Base-by-base conservation (phyloP, 164 flowering plant species). In the Aristolochia contorta region DNA sequence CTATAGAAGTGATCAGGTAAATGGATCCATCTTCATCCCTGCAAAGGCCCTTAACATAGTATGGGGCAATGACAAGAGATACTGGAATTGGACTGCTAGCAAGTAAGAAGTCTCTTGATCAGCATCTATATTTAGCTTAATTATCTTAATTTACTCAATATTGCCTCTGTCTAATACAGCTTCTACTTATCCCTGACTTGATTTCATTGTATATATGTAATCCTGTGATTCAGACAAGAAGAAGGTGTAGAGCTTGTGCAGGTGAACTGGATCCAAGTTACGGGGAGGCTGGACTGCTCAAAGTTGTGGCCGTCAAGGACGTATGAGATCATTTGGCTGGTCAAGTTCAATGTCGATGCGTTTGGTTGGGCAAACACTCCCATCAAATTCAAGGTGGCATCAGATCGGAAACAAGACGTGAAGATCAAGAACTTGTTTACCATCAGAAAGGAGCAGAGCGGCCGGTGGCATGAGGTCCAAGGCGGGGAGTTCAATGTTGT, bases 311-410 rank as follows among this genome's bases (percentile, higher is more conserved):
- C 30, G 5, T 5, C 30, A n/a, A 33, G 9, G 32, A 52, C 45
- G 13, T 68, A 57, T 19, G 60, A 57, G 20, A 57, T 67, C 41
- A 52, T 52, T 46, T 75, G 71, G 24, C 20, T 58, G 0, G 66
- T 70, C 0, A 68, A 68, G 63, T 72, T 75, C 60, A 47, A 57
- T 45, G 61, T 55, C 13, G 74, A 75, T 59, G 76, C 74, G 46
- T 75, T 72, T 62, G 79, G 76, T 1, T 75, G 76, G 79, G 54
- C 60, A 37, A 33, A 55, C 1, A 57, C 20, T 57, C 76, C 76
- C 0, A 18, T 72, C 15, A 62, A 46, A 53, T 59, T 69, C 49
- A 53, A 53, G 37, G 63, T 57, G 24, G 30, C 37, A 4, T 6
- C 30, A 41, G 59, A 65, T 49, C 64, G 57, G 56, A 20, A 54